Conservation (phyloP, 2,329 filamentous ascomycete species). For the Paecilomyces sp. region DNA sequence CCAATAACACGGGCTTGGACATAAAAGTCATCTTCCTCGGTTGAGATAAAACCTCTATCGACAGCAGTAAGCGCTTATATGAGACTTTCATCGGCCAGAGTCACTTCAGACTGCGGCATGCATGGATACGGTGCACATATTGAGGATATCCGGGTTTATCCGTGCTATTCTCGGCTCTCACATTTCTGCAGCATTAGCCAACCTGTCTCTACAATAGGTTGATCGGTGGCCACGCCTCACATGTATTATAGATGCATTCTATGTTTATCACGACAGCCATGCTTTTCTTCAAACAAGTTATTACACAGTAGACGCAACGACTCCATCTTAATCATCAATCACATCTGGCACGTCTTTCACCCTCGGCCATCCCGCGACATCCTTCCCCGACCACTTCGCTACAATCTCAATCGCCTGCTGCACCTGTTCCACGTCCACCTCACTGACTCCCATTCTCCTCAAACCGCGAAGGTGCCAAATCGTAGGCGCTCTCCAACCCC, state of each 20-base stretch:
- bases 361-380: conserved; percentile 12
- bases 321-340: neutral
- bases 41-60: too few species aligned
- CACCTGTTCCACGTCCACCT: conserved; percentile 33
- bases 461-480: conserved; percentile 41
- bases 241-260: neutral
- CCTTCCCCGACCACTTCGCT: conserved; percentile 12
- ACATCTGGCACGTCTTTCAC: conserved; percentile 14
- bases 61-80: too few species aligned
- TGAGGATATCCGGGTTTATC: too few species aligned
- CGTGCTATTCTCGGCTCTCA: neutral
- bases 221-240: neutral
- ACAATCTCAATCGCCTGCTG: conserved; percentile 15
- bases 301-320: neutral
- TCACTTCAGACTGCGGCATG: too few species aligned
- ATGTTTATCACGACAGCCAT: neutral
- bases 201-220: neutral
- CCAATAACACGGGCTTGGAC: neutral
- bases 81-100: too few species aligned
- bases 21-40: too few species aligned
- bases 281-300: neutral
- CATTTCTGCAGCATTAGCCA: neutral
- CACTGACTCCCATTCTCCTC: conserved; percentile 31
- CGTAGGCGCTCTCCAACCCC: conserved; percentile 34
- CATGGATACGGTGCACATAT: too few species aligned